These are phyloP conservation scores for Anthracocystis panici-leucophaei DNA, from an alignment of 1,284 basidiomycete species.

Conservation along the genomic window DNA sequence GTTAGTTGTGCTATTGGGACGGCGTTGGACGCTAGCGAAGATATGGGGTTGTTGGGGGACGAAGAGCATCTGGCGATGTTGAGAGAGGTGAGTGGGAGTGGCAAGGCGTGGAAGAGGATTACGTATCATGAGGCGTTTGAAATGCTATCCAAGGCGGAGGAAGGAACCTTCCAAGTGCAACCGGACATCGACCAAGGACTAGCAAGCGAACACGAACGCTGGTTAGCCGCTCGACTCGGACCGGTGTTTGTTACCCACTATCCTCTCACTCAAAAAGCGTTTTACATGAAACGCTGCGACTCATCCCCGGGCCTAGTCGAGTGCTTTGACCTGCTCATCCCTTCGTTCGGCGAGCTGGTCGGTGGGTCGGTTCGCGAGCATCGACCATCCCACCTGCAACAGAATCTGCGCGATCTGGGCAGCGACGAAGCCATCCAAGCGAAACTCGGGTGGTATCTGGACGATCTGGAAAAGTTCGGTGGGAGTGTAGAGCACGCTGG, in stretches of 20 bases:
- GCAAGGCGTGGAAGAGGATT: constrained; percentile 77
- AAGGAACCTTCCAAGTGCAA: constrained; percentile 15
- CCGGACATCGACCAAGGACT: constrained; percentile 81
- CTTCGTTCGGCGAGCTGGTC: constrained; percentile 86
- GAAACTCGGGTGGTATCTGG: constrained; percentile 56
- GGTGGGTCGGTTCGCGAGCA: constrained; percentile 94
- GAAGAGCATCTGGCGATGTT: constrained; percentile 6
- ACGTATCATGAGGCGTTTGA: constrained; percentile 83
- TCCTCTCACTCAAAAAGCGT: constrained; percentile 84
- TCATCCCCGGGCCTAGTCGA: constrained; percentile 73
- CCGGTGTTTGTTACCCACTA: constrained; percentile 95
- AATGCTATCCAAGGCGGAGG: constrained; percentile 71
- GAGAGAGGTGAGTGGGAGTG: neutral
- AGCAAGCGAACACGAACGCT: constrained; percentile 91
- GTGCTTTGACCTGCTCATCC: constrained; percentile 94
- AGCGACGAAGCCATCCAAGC: neutral
- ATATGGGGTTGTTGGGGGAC: constrained; percentile 38
- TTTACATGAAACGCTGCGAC: constrained; percentile 83
- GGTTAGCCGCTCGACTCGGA: constrained; percentile 79
- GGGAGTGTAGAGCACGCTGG: constrained; percentile 61
- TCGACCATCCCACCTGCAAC: constrained; percentile 71
- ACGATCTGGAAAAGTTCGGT: constrained; percentile 62
- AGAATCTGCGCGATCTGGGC: constrained; percentile 29
- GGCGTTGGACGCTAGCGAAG: constrained; percentile 33
- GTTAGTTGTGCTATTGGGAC: constrained; percentile 32